Evolutionary conservation across 1,284 basidiomycete species (phyloP).

Genomic region (Moesziomyces globuligerus): DNA sequence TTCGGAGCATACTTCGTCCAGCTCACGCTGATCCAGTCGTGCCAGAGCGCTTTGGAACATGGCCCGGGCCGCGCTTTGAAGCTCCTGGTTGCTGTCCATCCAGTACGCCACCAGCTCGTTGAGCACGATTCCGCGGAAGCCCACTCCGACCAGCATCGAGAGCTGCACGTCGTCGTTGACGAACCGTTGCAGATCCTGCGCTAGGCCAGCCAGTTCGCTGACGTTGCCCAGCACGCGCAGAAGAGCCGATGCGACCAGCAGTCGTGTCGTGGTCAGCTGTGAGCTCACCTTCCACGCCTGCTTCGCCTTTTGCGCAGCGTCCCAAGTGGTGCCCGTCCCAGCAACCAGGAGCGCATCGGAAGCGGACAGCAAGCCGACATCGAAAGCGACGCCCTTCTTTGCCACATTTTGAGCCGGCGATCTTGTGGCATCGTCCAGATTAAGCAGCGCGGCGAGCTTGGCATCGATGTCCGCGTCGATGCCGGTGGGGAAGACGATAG

Average conservation of each 20-base stretch:
- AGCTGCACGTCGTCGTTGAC: constrained; percentile 22
- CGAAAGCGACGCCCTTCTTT: constrained; percentile 2
- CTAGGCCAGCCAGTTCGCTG: constrained; percentile 18
- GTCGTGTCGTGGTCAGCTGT: constrained; percentile 26
- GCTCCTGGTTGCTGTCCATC: constrained; percentile 36
- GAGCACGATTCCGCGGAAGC: constrained; percentile 72
- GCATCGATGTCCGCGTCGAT: constrained; percentile 31
- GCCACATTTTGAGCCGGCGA: background rate
- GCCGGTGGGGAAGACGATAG: constrained; percentile 45
- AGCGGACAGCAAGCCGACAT: constrained; percentile 26
- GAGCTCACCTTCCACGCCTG: constrained; percentile 33
- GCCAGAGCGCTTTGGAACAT: constrained; percentile 28
- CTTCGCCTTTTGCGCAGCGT: background rate
- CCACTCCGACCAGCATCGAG: constrained; percentile 17
- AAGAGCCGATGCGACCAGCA: constrained; percentile 28
- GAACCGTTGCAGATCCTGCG: constrained; percentile 19
- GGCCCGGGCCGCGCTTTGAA: constrained; percentile 34
- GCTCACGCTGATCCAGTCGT: constrained; percentile 16
- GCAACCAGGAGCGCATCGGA: constrained; percentile 34
- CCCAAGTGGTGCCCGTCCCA: background rate
- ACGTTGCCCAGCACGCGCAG: constrained; percentile 29
- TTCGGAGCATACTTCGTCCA: constrained; percentile 39
- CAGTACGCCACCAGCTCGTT: constrained; percentile 75
- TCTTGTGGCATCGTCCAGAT: too few relatives aligned
- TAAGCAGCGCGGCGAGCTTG: constrained; percentile 24